Evolutionary conservation across 805 yeast species (phyloP).

Genomic region (Clavispora carvajalis): DNA sequence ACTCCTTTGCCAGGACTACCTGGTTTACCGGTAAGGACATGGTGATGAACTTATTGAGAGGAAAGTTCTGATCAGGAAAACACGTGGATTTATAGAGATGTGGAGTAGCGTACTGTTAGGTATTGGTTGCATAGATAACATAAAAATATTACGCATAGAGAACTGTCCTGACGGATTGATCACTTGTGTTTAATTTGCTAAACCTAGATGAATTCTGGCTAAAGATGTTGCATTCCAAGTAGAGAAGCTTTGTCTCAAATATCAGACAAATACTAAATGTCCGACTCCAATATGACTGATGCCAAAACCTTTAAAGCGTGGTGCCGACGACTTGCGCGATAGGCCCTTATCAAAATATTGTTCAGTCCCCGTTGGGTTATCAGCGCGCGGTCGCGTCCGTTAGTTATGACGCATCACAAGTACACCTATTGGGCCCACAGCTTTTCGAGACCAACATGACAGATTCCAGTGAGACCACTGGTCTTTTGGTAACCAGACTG

Average conservation of each 20-base stretch:
- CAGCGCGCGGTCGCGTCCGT: not conserved
- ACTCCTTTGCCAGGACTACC: constrained; percentile 63
- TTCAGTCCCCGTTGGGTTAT: not conserved
- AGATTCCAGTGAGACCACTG: not conserved
- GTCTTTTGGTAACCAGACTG: not conserved
- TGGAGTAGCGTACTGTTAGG: no score
- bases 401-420: not conserved
- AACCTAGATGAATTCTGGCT: no score
- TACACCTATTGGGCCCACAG: no score
- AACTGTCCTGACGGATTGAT: no score
- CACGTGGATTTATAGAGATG: no score
- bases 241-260: no score
- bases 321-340: not conserved
- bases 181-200: no score
- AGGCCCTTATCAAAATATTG: not conserved
- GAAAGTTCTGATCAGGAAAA: constrained; percentile 57
- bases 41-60: constrained; percentile 58
- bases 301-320: not conserved
- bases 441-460: not conserved
- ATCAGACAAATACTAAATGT: no score
- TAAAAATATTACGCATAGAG: no score
- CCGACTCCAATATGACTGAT: no score
- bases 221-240: no score
- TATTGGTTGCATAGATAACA: no score
- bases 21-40: constrained; percentile 76